Conservation (phyloP, 2,329 filamentous ascomycete species). For the Scedosporium boydii region DNA sequence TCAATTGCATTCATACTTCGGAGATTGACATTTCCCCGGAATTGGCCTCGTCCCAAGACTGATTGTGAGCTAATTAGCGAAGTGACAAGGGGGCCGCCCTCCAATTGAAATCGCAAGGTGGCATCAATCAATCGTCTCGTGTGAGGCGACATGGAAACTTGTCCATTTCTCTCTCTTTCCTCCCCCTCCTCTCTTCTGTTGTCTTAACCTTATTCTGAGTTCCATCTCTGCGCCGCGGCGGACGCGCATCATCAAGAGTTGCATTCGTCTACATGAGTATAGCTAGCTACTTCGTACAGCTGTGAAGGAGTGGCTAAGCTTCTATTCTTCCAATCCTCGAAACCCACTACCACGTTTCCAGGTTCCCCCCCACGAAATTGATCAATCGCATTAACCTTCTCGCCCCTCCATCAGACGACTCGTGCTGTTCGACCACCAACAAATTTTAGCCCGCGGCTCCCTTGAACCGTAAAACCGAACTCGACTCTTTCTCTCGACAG, state of each 20-base stretch:
- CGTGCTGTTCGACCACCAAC: background rate
- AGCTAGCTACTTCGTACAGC: background rate
- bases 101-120: conserved; percentile 11
- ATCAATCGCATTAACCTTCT: background rate
- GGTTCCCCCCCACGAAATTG: background rate
- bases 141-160: background rate
- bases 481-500: background rate
- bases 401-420: background rate
- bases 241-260: background rate
- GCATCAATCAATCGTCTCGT: conserved; percentile 7
- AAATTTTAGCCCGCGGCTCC: background rate
- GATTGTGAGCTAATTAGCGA: background rate
- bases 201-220: background rate
- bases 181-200: background rate
- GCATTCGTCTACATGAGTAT: background rate
- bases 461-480: background rate
- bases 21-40: background rate
- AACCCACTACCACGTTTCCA: background rate
- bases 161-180: background rate
- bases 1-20: too few relatives aligned
- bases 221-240: background rate
- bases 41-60: background rate
- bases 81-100: background rate
- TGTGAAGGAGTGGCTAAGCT: background rate
- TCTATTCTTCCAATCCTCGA: background rate